phyloP scores from a whole-genome alignment of 352 stramenopile genomes.

The Globisporangium viniferum region DNA sequence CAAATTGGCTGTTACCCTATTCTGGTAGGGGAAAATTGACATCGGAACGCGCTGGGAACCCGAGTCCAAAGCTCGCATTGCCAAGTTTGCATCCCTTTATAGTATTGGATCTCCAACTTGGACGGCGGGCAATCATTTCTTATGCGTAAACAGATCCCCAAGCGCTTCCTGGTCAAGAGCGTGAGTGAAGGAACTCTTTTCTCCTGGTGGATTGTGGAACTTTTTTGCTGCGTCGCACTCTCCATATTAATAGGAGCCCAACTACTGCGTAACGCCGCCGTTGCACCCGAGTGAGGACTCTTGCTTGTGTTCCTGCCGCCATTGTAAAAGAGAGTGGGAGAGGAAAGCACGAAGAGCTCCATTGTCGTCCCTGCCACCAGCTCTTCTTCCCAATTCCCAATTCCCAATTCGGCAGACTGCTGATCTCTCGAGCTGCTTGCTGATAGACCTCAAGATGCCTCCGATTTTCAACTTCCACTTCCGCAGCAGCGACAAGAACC shows the following conservation, averaged over 20 bases:
- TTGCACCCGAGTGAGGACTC: background rate
- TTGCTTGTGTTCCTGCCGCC: background rate
- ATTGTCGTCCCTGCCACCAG: too few relatives aligned
- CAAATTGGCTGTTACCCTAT: background rate
- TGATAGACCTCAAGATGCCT: slow-evolving; percentile 5
- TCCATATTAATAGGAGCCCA: slow-evolving; percentile 2
- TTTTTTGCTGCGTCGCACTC: background rate
- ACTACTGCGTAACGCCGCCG: background rate
- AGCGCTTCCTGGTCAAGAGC: background rate
- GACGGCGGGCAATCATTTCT: background rate
- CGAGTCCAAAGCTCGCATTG: background rate
- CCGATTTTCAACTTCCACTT: slow-evolving; percentile 23
- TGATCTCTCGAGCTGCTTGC: background rate
- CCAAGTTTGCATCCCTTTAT: background rate
- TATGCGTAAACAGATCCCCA: background rate
- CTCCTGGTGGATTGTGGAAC: background rate
- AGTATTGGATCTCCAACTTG: background rate
- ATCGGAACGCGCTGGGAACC: background rate
- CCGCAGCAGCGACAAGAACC: slow-evolving; percentile 33
- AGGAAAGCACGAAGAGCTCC: too few relatives aligned
- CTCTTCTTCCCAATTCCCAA: background rate
- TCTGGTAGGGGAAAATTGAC: background rate
- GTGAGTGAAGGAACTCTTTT: background rate
- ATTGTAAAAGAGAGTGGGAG: too few relatives aligned
- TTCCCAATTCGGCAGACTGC: background rate